Evolutionary conservation across 2,329 filamentous ascomycete genomes (phyloP).

Genomic region (Pseudogymnoascus sp.): DNA sequence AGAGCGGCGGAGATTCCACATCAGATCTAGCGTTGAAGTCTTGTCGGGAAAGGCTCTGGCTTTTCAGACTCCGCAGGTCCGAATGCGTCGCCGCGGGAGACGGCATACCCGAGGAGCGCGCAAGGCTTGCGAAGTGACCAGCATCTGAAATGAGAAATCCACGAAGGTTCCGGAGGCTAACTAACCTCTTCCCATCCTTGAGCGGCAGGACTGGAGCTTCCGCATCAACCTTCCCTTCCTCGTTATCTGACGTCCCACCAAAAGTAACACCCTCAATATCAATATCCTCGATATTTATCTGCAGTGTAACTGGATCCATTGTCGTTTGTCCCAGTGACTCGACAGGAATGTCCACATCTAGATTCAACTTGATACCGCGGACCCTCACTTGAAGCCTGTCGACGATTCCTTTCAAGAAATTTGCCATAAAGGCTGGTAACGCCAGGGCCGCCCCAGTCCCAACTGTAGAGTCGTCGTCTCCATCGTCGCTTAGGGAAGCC

Average conservation of each 20-base stretch:
- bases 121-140: conserved; percentile 53
- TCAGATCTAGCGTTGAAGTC: not conserved
- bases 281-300: conserved; percentile 55
- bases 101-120: conserved; percentile 48
- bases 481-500: conserved; percentile 54
- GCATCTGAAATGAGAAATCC: conserved; percentile 60
- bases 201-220: conserved; percentile 25
- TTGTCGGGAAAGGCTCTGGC: not conserved
- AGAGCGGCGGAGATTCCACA: not conserved
- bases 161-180: conserved; percentile 54
- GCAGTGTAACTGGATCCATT: conserved; percentile 52
- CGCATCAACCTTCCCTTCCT: not conserved
- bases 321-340: conserved; percentile 30
- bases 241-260: conserved; percentile 25
- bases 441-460: conserved; percentile 66
- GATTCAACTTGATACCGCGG: conserved; percentile 54
- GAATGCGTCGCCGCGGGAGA: conserved; percentile 48
- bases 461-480: conserved; percentile 50
- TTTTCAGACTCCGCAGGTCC: conserved; percentile 15
- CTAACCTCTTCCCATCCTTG: conserved; percentile 57
- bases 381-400: conserved; percentile 63
- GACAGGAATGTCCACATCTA: conserved; percentile 51
- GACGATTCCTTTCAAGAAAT: conserved; percentile 64
- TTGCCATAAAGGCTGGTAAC: conserved; percentile 61
- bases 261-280: conserved; percentile 58